Evolutionary conservation across 1,284 basidiomycete genomes (phyloP).

Genomic region (Coniophora puteana): DNA sequence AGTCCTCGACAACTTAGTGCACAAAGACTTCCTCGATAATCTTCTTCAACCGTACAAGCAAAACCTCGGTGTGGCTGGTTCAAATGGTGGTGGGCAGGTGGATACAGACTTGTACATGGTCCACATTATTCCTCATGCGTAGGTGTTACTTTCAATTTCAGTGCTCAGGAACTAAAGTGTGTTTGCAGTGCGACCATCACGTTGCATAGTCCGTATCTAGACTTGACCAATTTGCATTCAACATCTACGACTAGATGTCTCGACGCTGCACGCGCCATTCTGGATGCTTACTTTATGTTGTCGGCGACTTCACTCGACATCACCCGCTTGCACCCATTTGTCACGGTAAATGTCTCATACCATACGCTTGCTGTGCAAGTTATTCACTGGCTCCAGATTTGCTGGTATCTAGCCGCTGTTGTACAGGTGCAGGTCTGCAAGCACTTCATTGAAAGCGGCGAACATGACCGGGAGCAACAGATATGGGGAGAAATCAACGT

Average conservation of each 20-base stretch:
- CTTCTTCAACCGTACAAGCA: constrained; percentile 64
- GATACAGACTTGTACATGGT: constrained; percentile 84
- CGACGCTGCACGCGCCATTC: constrained; percentile 65
- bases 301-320: constrained; percentile 75
- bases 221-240: constrained; percentile 61
- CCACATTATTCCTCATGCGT: constrained; percentile 80
- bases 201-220: constrained; percentile 75
- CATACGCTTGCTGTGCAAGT: constrained; percentile 8
- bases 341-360: constrained; percentile 49
- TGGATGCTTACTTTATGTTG: constrained; percentile 69
- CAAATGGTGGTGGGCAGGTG: constrained; percentile 46
- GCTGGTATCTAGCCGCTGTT: constrained; percentile 83
- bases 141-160: constrained; percentile 28
- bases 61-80: constrained; percentile 55
- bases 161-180: constrained; percentile 4
- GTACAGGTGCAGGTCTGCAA: constrained; percentile 82
- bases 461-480: constrained; percentile 63
- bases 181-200: constrained; percentile 73
- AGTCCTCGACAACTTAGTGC: constrained; percentile 64
- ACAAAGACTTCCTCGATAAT: constrained; percentile 60
- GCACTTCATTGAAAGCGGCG: constrained; percentile 73
- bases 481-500: constrained; percentile 85
- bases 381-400: constrained; percentile 52
- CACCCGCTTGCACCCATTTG: constrained; percentile 75
- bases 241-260: constrained; percentile 69